A percentile compares a stretch with the other conserved stretches of the same genome.
These are phyloP conservation scores for Cercospora brassicicola DNA, from an alignment of 2,329 filamentous ascomycete species.

Conservation along the genomic window DNA sequence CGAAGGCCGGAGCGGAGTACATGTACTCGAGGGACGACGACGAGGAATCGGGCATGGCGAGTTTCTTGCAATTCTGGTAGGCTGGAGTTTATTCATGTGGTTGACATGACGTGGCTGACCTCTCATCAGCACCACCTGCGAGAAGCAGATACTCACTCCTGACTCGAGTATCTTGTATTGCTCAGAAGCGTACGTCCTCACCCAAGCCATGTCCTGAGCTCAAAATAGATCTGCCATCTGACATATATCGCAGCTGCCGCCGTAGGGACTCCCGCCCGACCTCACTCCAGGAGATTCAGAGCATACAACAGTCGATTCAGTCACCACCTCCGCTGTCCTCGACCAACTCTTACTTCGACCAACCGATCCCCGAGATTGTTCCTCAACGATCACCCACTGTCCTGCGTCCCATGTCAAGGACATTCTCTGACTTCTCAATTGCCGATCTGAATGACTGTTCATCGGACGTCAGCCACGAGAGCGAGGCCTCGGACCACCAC, in stretches of 20 bases:
- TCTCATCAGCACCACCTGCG: constrained; percentile 58
- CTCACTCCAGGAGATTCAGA: constrained; percentile 25
- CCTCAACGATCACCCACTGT: constrained; percentile 51
- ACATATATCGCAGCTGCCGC: constrained; percentile 44
- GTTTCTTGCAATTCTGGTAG: constrained; percentile 57
- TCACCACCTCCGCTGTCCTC: constrained; percentile 32
- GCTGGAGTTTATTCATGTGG: constrained; percentile 16
- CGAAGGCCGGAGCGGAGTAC: constrained; percentile 22
- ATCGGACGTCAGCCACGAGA: constrained; percentile 29
- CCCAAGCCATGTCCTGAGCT: background rate
- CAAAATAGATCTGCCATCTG: constrained; percentile 10
- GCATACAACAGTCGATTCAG: constrained; percentile 28
- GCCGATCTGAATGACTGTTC: constrained; percentile 24
- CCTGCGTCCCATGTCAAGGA: constrained; percentile 38
- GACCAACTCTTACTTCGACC: constrained; percentile 29
- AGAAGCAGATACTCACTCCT: constrained; percentile 64
- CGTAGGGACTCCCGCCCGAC: constrained; percentile 42
- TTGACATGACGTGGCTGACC: constrained; percentile 14
- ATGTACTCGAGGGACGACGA: constrained; percentile 26
- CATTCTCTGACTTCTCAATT: constrained; percentile 46
- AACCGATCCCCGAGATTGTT: constrained; percentile 45
- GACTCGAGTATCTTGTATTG: constrained; percentile 63
- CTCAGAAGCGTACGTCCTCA: constrained; percentile 58
- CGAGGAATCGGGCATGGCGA: constrained; percentile 53
- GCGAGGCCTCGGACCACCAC: constrained; percentile 46